Conservation (phyloP, 192 early-diverging fungal genomes). For the Coemansia sp. region DNA sequence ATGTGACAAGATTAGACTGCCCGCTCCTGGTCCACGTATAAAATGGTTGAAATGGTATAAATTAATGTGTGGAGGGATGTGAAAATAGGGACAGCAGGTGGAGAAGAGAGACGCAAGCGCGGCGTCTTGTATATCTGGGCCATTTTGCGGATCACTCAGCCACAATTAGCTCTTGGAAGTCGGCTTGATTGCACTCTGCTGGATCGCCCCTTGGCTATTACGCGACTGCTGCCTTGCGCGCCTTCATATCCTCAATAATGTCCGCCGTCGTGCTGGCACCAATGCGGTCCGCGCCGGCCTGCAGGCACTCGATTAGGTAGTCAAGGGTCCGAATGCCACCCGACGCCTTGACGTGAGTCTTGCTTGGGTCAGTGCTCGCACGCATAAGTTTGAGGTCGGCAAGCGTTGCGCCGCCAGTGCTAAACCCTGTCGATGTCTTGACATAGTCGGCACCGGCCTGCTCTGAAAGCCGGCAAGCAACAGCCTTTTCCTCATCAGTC, state of each 20-base stretch:
- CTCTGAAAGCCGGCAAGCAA: slow-evolving; percentile 40
- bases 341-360: slow-evolving; percentile 56
- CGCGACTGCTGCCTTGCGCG: slow-evolving; percentile 12
- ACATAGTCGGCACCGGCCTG: slow-evolving; percentile 59
- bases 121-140: background rate
- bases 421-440: slow-evolving; percentile 62
- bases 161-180: background rate
- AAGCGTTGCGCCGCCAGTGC: slow-evolving; percentile 51
- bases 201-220: no score
- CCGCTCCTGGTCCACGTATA: no score
- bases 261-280: slow-evolving; percentile 54
- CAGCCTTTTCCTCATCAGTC: slow-evolving; percentile 52
- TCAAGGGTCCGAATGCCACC: slow-evolving; percentile 57
- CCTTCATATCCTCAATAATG: slow-evolving; percentile 54
- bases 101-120: background rate
- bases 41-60: no score
- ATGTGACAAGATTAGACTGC: no score
- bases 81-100: no score
- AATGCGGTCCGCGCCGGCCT: slow-evolving; percentile 56
- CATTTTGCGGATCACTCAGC: background rate
- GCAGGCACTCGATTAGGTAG: slow-evolving; percentile 51
- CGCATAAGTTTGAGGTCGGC: slow-evolving; percentile 55
- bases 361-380: slow-evolving; percentile 24
- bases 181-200: background rate
- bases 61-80: no score